These are phyloP conservation scores for Buxus sempervirens DNA, from an alignment of 164 flowering plant genomes.

Conservation along the genomic window DNA sequence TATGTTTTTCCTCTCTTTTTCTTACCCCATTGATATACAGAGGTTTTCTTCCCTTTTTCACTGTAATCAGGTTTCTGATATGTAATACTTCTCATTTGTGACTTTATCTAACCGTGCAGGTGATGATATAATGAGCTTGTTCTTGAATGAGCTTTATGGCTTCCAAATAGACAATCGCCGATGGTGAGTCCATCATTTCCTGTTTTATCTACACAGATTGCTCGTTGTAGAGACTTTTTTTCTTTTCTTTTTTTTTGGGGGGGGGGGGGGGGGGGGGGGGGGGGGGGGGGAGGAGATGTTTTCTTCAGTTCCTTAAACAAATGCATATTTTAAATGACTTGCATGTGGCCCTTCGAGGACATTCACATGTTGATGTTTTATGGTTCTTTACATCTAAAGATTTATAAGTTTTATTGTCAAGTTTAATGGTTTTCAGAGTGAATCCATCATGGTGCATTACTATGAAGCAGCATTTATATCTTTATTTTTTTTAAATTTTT, in stretches of 20 bases:
- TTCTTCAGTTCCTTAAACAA: background rate
- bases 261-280: too few species aligned
- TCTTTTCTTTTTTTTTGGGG: too few species aligned
- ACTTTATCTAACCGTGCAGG: slow-evolving; percentile 42
- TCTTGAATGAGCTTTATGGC: slow-evolving; percentile 94
- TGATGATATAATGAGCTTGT: slow-evolving; percentile 91
- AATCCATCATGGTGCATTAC: background rate
- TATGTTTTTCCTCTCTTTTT: too few species aligned
- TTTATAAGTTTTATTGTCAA: background rate
- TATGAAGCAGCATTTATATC: background rate
- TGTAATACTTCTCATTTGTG: slow-evolving; percentile 1
- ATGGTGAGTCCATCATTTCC: slow-evolving; percentile 50
- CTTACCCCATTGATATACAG: background rate
- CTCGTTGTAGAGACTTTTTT: background rate
- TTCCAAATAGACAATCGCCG: slow-evolving; percentile 86
- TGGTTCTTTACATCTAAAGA: background rate
- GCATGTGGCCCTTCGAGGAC: background rate
- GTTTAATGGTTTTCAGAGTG: background rate
- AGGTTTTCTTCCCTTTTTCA: background rate
- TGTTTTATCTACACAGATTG: background rate
- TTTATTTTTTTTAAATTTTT: too few species aligned
- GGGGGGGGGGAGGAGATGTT: background rate
- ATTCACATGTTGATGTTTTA: background rate
- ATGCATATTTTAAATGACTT: background rate
- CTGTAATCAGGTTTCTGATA: background rate